phyloP scores from a whole-genome alignment of 306 rosid genomes.

The Cucumis cinereus region DNA sequence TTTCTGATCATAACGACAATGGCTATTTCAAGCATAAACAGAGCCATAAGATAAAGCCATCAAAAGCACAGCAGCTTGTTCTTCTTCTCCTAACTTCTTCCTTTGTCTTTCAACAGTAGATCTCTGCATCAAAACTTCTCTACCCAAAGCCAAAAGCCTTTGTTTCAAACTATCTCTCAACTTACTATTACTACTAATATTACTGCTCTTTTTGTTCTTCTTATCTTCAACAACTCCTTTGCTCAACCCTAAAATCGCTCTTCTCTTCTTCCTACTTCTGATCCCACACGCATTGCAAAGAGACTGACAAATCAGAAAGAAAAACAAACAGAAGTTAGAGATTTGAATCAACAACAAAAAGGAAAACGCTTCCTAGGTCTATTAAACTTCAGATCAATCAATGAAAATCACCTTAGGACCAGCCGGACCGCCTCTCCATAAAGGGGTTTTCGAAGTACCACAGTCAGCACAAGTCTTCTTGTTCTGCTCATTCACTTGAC shows the following conservation, averaged over 20 bases:
- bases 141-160: constrained; percentile 46
- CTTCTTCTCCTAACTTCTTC: constrained; percentile 75
- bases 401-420: constrained; percentile 62
- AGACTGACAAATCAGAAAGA: constrained; percentile 33
- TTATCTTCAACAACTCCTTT: constrained; percentile 39
- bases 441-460: constrained; percentile 82
- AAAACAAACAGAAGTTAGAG: background rate
- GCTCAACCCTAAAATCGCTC: constrained; percentile 63
- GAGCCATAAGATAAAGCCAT: constrained; percentile 94
- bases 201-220: constrained; percentile 26
- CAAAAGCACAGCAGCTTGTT: constrained; percentile 78
- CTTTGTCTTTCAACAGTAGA: constrained; percentile 53
- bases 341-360: background rate
- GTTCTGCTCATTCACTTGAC: constrained; percentile 22
- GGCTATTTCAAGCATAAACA: constrained; percentile 42
- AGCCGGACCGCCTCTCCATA: constrained; percentile 98
- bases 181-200: constrained; percentile 2
- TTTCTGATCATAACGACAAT: background rate
- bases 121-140: constrained; percentile 75
- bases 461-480: constrained; percentile 91
- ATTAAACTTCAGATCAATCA: background rate
- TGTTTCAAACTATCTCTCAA: constrained; percentile 48
- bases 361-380: background rate
- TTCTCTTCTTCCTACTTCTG: constrained; percentile 92
- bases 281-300: constrained; percentile 95